Evolutionary conservation across 1,139 yeast species (phyloP), one percentile per base, ranked within the genome.

Genomic region (Saccharomyces hybrid): DNA sequence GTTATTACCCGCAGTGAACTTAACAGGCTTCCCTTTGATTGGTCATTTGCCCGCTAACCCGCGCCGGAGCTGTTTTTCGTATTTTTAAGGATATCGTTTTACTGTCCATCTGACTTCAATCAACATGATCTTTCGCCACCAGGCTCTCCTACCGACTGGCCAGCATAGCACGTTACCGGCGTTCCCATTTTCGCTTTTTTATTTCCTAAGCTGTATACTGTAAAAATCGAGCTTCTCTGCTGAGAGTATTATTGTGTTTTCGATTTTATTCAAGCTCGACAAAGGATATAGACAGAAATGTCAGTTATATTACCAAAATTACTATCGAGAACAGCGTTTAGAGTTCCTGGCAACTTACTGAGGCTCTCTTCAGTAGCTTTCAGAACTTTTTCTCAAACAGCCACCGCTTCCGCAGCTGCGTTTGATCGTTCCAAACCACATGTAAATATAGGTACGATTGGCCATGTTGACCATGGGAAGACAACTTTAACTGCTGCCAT

Each of bases 321-420:
- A 1, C 42, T 38, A 4, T 8, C 25, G 11, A 50, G 52, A 38
- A 20, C 27, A 30, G 30, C 16, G 27, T 1, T 49, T 47, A 30
- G 16, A 27, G 23, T 44, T 48, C 5, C 44, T 20, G 38, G 32
- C 26, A 14, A 23, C 27, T 47, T 47, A 9, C 3, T 47, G 28
- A 48, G 23, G 46, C 20, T 41, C 32, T 23, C 44, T 47, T 16
- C 52, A 26, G 46, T 34, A 20, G 20, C 52, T 25, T 20, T 49
- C 20, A 44, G 56, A 38, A 16, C 53, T 4, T 54, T 57, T 34
- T 51, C 56, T 20, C 44, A 53, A 27, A 47, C 53, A 9, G 55
- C 56, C 28, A 59, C 61, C 52, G 54, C 57, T 25, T 65, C 62
- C 34, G 95, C 95, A 54, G 80, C 82, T 53, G 79, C 87, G n/a